Conservation (phyloP, 768 basidiomycete species). For the Mycena alexandri region DNA sequence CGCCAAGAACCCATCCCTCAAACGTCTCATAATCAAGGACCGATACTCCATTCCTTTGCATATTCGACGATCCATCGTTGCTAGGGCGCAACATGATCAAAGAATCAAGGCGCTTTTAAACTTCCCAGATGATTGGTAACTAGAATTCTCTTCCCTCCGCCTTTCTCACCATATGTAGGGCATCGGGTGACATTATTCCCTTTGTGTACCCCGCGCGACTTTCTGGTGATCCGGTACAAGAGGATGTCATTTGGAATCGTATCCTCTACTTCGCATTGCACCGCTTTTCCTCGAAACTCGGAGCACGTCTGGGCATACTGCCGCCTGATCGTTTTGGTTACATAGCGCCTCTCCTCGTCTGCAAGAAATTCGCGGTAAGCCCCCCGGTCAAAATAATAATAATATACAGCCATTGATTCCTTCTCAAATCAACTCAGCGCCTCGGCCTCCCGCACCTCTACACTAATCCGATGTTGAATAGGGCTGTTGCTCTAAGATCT, state of each 20-base stretch:
- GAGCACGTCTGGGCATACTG: neutral
- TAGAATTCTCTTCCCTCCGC: neutral
- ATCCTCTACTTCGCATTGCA: slow-evolving; percentile 4
- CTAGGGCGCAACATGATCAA: no score
- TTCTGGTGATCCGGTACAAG: slow-evolving; percentile 1
- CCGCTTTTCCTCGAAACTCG: neutral
- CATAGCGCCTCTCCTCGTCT: slow-evolving; percentile 5
- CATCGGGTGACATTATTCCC: no score
- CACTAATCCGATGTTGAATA: neutral
- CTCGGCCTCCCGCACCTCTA: slow-evolving; percentile 21
- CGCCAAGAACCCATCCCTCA: neutral
- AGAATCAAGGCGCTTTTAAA: neutral
- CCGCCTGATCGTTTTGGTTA: neutral
- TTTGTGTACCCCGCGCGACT: slow-evolving; percentile 12
- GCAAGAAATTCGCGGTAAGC: slow-evolving; percentile 23
- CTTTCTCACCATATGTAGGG: no score
- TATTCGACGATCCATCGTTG: no score
- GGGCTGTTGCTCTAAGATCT: neutral
- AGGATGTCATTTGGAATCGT: slow-evolving; percentile 22
- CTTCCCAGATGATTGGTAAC: neutral
- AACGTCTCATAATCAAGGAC: neutral
- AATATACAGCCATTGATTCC: no score
- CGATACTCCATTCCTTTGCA: no score
- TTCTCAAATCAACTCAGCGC: no score
- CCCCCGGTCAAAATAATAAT: no score